Evolutionary conservation across 495 filamentous ascomycete genomes (phyloP), one percentile per base, ranked within the genome.

Genomic region (Aspergillus ostianus): DNA sequence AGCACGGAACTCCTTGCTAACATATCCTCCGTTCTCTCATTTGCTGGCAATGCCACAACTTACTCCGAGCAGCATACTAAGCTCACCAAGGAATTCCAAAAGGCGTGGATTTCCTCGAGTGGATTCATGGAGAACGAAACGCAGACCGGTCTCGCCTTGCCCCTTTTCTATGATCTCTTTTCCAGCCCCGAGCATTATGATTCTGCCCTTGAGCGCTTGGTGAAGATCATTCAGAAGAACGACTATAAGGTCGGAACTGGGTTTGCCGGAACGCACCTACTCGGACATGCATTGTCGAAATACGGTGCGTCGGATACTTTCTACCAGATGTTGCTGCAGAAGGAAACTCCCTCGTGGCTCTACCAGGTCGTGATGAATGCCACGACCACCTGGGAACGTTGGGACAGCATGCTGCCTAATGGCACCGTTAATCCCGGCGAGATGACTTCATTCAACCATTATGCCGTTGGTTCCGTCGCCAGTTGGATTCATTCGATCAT

Each of bases 361-460:
- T 83, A 80, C 63, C 80, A 78, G 13, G 70, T 85, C 12, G 66
- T 69, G 2, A 78, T 82, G 75, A 76, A 75, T 29, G 80, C 73
- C 0, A 85, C 83, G 0, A 82, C 81, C 2, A 79, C 79, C 3
- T 84, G 81, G 82, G 81, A 85, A 62, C 73, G 83, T 1, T 84
- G 83, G 83, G 80, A 84, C 60, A 77, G 73, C 21, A 75, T 85
- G 57, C 65, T 81, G 3, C 72, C 75, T 0, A 74, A 84, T 60
- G 81, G 81, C 1, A 67, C 61, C 5, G 64, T 84, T 6, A 84
- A 85, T 54, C 74, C 80, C 0, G 80, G 79, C 0, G 57, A 73
- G 21, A 84, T 85, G 82, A 82, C 79, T 2, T 80, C 76, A 18
- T 85, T 85, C 63, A 84, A 82, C 56, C 78, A 81, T 54, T 82